Evolutionary conservation across 257 asterid genomes (phyloP), one percentile per base, ranked within the genome.

Genomic region (Dorcoceras hygrometricum): DNA sequence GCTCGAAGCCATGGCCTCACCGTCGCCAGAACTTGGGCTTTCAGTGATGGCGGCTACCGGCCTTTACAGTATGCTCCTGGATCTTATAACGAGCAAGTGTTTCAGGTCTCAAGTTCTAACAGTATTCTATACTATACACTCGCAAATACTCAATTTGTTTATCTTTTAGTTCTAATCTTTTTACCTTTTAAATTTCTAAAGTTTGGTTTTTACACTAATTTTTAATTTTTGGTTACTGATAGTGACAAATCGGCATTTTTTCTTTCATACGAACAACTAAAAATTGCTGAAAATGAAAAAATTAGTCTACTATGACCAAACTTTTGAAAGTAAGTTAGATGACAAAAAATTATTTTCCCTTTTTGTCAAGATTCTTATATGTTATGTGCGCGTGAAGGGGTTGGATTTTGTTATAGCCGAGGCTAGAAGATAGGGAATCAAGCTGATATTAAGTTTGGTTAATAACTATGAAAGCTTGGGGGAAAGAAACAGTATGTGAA

Each of bases 11-110:
- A 78, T 69, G 96, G 95, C 76, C 96, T 91, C 65, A 83, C 89
- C 14, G 78, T 91, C 66, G 91, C 95, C 8, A 81, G 98, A 74
- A 91, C 98, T 48, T 91, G 98, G 98, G 98, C 96, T 46, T 91
- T 91, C 73, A 89, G 83, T 68, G 98, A 91, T 70, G 98, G 92
- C 22, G 98, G 96, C 23, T 85, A 89, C 64, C 77, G 78, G 14
- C 76, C 98, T 51, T 64, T 91, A 43, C 98, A 91, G 72, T 66
- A 59, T 25, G 72, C 82, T 22, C 98, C 96, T 68, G 96, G 96
- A 66, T 78, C 82, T 57, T 91, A 91, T 78, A 84, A 85, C 71
- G 84, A 86, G 27, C 80, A 87, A 54, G 79, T 82, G 76, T 89
- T 91, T 72, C 73, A 85, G 91, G 96, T 89, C 14, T 31, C 3